A percentile compares a stretch with the other conserved stretches of the same genome.
Conservation (phyloP, 192 early-diverging fungal genomes). For the Nowakowskiella sp. region DNA sequence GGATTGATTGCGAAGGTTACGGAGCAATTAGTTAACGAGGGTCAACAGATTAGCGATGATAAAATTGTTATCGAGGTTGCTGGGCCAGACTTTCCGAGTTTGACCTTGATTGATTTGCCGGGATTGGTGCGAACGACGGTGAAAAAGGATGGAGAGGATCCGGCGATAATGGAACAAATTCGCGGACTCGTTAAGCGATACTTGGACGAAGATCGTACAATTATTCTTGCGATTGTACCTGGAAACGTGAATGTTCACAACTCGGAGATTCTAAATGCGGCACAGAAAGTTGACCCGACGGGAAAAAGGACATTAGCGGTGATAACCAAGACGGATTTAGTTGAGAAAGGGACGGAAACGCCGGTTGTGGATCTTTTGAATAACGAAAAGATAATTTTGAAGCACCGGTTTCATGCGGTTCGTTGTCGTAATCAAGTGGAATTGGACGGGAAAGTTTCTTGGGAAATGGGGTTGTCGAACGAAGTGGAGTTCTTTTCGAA, state of each 20-base stretch:
- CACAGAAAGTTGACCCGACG: conserved; percentile 12
- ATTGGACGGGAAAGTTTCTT: neutral
- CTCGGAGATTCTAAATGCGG: conserved; percentile 13
- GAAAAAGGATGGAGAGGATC: conserved; percentile 11
- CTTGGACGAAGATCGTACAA: conserved; percentile 12
- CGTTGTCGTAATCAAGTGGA: conserved; percentile 14
- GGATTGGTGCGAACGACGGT: conserved; percentile 18
- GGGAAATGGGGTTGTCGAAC: neutral
- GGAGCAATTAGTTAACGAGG: conserved; percentile 3
- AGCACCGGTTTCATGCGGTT: conserved; percentile 21
- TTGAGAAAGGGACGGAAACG: conserved; percentile 12
- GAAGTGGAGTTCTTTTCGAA: conserved; percentile 17
- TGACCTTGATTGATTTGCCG: conserved; percentile 26
- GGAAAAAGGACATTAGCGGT: conserved; percentile 20
- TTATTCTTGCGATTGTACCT: conserved; percentile 27
- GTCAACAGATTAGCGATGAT: conserved; percentile 11
- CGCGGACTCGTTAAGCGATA: conserved; percentile 13
- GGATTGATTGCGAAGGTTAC: no score
- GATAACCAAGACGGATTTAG: conserved; percentile 25
- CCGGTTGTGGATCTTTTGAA: conserved; percentile 7
- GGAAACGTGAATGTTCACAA: conserved; percentile 24
- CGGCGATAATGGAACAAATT: conserved; percentile 13
- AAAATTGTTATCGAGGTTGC: conserved; percentile 15
- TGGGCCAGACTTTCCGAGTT: conserved; percentile 6
- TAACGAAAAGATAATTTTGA: conserved; percentile 9